Evolutionary conservation across 176 grass and related monocot genomes (phyloP).

Genomic region (Hyparrhenia diplandra): DNA sequence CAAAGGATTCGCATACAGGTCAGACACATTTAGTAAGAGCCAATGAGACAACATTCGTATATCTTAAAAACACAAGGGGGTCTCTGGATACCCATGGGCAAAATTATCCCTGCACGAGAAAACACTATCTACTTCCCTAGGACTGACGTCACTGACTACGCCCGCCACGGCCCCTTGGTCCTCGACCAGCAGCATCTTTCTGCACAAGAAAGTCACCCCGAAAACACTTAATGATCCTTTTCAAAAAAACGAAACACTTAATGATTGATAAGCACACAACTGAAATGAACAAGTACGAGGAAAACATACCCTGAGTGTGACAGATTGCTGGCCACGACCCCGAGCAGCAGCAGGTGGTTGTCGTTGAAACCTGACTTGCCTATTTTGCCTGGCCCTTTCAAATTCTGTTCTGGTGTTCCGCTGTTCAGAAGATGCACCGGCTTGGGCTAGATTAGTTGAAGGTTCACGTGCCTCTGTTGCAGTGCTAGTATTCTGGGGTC

Average conservation of each 20-base stretch:
- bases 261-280: neutral
- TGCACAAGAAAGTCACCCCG: neutral
- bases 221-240: neutral
- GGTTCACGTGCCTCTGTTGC: constrained; percentile 25
- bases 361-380: constrained; percentile 45
- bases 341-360: constrained; percentile 26
- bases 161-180: constrained; percentile 35
- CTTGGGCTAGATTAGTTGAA: constrained; percentile 20
- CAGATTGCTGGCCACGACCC: constrained; percentile 43
- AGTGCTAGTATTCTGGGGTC: constrained; percentile 30
- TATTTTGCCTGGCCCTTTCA: constrained; percentile 54
- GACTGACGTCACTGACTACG: constrained; percentile 11
- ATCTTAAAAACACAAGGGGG: neutral
- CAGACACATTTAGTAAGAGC: neutral
- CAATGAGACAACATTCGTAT: neutral
- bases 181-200: constrained; percentile 37
- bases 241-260: too few species aligned
- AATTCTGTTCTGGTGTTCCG: constrained; percentile 44
- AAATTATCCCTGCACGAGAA: neutral
- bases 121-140: neutral
- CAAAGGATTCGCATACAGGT: neutral
- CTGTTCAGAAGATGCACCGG: constrained; percentile 8
- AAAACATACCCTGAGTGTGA: constrained; percentile 39
- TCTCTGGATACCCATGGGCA: neutral
- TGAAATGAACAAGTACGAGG: neutral